phyloP scores from a whole-genome alignment of 441 rosid genomes.

The Erodium chrysanthum region DNA sequence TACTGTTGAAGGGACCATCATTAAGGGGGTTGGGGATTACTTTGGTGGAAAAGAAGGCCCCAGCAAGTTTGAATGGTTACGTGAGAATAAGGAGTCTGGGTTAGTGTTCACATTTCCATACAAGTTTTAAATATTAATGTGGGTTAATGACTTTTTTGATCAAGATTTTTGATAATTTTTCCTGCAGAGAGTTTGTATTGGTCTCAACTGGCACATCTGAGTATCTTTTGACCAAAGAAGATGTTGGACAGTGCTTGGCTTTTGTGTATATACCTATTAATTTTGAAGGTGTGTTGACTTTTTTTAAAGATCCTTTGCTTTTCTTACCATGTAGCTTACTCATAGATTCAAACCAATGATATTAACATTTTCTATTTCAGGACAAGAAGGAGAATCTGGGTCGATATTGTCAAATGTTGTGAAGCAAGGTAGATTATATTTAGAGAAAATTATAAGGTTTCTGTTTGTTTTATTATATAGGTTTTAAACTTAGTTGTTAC shows the following conservation, averaged over 20 bases:
- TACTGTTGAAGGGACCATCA: conserved; percentile 61
- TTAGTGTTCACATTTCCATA: conserved; percentile 28
- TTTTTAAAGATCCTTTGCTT: conserved; percentile 10
- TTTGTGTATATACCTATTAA: conserved; percentile 86
- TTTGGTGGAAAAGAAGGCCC: conserved; percentile 99
- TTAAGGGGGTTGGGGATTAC: conserved; percentile 83
- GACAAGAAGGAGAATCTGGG: conserved; percentile 77
- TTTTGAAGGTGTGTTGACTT: conserved; percentile 57
- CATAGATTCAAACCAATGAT: conserved; percentile 9
- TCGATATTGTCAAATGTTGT: conserved; percentile 53
- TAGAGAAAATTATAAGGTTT: background rate
- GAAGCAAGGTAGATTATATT: conserved; percentile 60
- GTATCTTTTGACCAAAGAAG: conserved; percentile 75
- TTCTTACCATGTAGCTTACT: conserved; percentile 16
- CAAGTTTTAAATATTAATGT: background rate
- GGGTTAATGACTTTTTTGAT: conserved; percentile 7
- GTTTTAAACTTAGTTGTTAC: background rate
- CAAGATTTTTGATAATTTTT: conserved; percentile 12
- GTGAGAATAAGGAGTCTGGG: conserved; percentile 73
- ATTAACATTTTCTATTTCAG: conserved; percentile 37
- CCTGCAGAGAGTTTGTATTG: conserved; percentile 50
- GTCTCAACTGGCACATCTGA: conserved; percentile 76
- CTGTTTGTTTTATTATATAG: background rate
- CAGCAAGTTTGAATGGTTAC: conserved; percentile 91
- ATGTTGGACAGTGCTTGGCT: conserved; percentile 65